These are phyloP conservation scores for Heliosperma pusillum DNA, from an alignment of 148 eudicot genomes.

Conservation along the genomic window DNA sequence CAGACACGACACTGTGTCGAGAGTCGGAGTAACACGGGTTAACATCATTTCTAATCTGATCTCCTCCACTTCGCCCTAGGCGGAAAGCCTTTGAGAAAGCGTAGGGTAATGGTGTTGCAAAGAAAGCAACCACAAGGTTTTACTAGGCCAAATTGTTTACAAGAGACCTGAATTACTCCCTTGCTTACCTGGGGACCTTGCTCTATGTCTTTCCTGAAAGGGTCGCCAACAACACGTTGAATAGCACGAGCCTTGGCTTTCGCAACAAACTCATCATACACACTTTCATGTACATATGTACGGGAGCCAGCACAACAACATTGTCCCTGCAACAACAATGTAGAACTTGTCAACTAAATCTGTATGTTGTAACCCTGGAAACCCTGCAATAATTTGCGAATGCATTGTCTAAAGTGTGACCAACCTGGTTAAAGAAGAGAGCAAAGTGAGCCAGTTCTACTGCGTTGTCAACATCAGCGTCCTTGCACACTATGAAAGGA, in stretches of 20 bases:
- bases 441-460: constrained; percentile 72
- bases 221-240: constrained; percentile 53
- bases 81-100: neutral
- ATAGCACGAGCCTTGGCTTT: constrained; percentile 49
- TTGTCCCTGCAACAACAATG: constrained; percentile 42
- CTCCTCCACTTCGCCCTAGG: neutral
- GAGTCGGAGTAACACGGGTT: too few species aligned
- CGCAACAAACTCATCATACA: constrained; percentile 55
- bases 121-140: too few species aligned
- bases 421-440: constrained; percentile 66
- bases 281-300: constrained; percentile 57
- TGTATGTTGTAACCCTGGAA: neutral
- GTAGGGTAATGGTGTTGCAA: too few species aligned
- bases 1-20: too few species aligned
- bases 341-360: neutral
- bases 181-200: constrained; percentile 66
- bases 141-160: neutral
- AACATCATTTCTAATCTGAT: neutral
- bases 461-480: constrained; percentile 71
- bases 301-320: constrained; percentile 63
- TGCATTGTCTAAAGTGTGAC: neutral
- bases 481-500: constrained; percentile 73
- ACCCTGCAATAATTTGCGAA: neutral
- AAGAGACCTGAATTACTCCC: neutral
- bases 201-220: constrained; percentile 50